phyloP scores from a whole-genome alignment of 2,329 filamentous ascomycete genomes.

The Monilinia fructigena region DNA sequence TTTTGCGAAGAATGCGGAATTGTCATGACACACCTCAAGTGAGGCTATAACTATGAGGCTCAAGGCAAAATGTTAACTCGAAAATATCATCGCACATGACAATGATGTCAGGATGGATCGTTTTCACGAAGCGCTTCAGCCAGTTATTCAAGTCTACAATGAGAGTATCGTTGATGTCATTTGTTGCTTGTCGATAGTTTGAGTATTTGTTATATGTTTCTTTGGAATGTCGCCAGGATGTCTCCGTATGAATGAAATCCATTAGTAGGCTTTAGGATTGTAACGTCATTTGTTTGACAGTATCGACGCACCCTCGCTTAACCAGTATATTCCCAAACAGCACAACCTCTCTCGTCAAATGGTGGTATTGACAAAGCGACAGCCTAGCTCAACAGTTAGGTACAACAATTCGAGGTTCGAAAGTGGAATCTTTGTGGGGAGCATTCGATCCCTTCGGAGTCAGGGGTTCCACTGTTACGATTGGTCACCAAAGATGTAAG shows the following conservation, averaged over 20 bases:
- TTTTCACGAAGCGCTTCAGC: too few species aligned
- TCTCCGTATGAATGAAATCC: neutral
- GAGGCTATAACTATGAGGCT: neutral
- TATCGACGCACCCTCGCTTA: neutral
- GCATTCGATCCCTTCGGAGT: constrained; percentile 11
- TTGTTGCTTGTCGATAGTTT: neutral
- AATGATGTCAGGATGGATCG: neutral
- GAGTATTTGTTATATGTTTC: neutral
- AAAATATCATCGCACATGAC: neutral
- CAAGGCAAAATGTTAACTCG: neutral
- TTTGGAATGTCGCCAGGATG: too few species aligned
- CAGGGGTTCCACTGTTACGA: neutral
- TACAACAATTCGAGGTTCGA: constrained; percentile 5
- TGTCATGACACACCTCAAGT: neutral
- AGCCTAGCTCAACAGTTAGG: neutral
- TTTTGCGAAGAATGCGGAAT: neutral
- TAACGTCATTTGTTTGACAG: neutral
- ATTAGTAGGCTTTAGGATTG: neutral
- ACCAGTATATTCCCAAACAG: neutral
- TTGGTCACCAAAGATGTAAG: constrained; percentile 1
- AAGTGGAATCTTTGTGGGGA: constrained; percentile 11
- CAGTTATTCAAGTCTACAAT: neutral
- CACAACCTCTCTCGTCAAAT: neutral
- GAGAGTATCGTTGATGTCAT: neutral
- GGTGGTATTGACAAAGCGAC: constrained; percentile 10